phyloP scores from a whole-genome alignment of 164 flowering plant species.

The Cinnamomum chago region DNA sequence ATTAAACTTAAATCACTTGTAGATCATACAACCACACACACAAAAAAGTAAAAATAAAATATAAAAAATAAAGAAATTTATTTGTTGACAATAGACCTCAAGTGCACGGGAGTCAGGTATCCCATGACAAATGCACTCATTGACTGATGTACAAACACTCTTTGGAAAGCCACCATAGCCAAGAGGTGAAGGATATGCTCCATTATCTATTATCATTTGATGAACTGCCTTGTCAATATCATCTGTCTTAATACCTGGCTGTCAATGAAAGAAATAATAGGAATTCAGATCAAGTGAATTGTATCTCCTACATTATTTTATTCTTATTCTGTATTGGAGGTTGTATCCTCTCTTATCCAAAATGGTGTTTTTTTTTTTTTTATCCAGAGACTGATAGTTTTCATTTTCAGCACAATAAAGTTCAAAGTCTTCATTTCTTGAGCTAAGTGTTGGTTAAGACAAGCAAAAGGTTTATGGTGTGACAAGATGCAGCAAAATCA shows the following conservation, averaged over 20 bases:
- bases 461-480: too few relatives aligned
- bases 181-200: slow-evolving; percentile 98
- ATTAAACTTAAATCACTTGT: background rate
- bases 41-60: background rate
- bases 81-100: slow-evolving; percentile 49
- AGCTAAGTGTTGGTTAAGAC: background rate
- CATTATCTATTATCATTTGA: slow-evolving; percentile 95
- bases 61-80: slow-evolving; percentile 3
- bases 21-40: background rate
- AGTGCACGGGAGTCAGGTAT: slow-evolving; percentile 93
- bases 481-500: too few relatives aligned
- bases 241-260: slow-evolving; percentile 95
- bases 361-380: too few relatives aligned
- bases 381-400: too few relatives aligned
- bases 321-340: background rate
- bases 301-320: background rate
- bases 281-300: background rate
- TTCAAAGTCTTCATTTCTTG: background rate
- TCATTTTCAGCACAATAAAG: too few relatives aligned
- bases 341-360: too few relatives aligned
- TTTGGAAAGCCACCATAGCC: slow-evolving; percentile 98
- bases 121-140: slow-evolving; percentile 99
- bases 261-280: slow-evolving; percentile 40
- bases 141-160: slow-evolving; percentile 98
- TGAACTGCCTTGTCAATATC: slow-evolving; percentile 96